A percentile compares a stretch with the other conserved stretches of the same genome.
phyloP scores from a whole-genome alignment of 139 green algal genomes.

The Volvox reticuliferus region DNA sequence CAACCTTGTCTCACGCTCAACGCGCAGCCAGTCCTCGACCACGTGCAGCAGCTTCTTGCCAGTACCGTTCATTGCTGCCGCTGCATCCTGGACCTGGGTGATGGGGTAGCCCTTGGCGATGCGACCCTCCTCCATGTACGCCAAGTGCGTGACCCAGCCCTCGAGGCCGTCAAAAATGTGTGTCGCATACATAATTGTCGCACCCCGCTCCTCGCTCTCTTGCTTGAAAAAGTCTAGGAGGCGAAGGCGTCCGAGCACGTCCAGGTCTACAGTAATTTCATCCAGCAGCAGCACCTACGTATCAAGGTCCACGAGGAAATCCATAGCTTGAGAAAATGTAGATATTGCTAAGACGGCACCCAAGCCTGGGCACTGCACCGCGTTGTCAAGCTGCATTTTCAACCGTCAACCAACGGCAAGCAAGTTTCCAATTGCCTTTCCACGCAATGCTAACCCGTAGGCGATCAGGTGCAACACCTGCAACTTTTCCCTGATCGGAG shows the following conservation, averaged over 20 bases:
- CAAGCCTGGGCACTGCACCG: no score
- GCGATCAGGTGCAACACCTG: no score
- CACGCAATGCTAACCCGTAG: no score
- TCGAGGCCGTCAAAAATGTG: constrained; percentile 99
- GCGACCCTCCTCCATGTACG: constrained; percentile 83
- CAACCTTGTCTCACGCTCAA: constrained; percentile 67
- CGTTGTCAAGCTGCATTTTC: no score
- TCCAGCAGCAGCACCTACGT: constrained; percentile 94
- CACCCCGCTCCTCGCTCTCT: constrained; percentile 84
- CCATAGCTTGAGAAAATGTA: no score
- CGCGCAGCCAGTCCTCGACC: constrained; percentile 88
- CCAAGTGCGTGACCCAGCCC: constrained; percentile 89
- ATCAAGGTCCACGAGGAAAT: neutral
- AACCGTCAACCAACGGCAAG: no score
- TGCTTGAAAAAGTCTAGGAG: constrained; percentile 94
- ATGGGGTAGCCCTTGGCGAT: constrained; percentile 64
- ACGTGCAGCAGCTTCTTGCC: constrained; percentile 81
- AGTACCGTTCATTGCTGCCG: neutral
- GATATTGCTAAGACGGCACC: no score
- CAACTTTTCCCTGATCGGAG: no score
- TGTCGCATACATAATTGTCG: constrained; percentile 95
- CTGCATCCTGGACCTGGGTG: neutral
- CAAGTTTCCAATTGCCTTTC: no score
- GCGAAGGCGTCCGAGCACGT: constrained; percentile 94
- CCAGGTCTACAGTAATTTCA: constrained; percentile 99